Evolutionary conservation across 257 asterid species (phyloP).

Genomic region (Henckelia pumila): DNA sequence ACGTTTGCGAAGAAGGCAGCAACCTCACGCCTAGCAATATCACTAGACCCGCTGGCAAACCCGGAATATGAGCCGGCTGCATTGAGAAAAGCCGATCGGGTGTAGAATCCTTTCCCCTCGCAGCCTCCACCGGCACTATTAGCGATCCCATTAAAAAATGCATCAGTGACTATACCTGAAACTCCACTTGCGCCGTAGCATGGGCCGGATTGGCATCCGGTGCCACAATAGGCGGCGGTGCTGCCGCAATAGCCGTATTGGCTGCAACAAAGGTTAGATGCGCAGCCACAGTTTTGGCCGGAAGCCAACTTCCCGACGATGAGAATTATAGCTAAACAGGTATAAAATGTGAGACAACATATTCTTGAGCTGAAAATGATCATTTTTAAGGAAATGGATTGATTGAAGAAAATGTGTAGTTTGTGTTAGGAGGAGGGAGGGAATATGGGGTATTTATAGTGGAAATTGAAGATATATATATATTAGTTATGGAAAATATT

Average conservation of each 20-base stretch:
- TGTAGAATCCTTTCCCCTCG: background rate
- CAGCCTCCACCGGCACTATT: background rate
- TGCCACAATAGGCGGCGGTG: background rate
- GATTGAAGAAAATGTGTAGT: background rate
- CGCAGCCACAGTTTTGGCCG: background rate
- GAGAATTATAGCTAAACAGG: background rate
- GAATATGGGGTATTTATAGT: background rate
- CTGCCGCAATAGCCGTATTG: background rate
- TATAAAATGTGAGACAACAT: background rate
- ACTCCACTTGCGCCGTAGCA: background rate
- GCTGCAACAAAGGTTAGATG: background rate
- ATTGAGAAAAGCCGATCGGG: background rate
- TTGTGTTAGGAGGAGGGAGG: background rate
- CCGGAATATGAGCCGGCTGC: background rate
- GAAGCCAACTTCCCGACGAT: background rate
- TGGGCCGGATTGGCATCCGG: background rate
- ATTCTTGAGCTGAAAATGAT: background rate
- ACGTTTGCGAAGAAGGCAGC: conserved; percentile 28
- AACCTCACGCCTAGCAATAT: conserved; percentile 24
- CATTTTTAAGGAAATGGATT: background rate
- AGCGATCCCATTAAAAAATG: background rate
- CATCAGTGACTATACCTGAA: background rate
- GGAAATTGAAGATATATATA: background rate
- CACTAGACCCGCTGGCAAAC: conserved; percentile 14
- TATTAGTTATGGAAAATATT: no score